These are phyloP conservation scores for Ophiosphaerella korrae DNA, from an alignment of 2,329 filamentous ascomycete species.

Conservation along the genomic window DNA sequence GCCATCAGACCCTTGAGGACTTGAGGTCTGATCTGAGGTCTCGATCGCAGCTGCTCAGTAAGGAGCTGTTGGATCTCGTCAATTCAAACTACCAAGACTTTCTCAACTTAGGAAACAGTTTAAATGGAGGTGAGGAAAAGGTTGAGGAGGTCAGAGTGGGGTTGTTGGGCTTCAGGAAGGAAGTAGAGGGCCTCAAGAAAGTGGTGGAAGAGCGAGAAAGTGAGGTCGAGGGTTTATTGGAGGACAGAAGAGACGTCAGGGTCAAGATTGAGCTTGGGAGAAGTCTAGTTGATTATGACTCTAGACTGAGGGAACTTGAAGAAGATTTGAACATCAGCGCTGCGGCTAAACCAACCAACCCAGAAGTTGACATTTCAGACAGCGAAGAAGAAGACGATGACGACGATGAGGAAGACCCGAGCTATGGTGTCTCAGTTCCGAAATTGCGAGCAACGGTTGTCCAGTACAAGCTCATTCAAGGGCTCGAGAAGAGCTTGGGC, in stretches of 20 bases:
- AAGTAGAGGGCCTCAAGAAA: slow-evolving; percentile 74
- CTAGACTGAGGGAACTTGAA: slow-evolving; percentile 67
- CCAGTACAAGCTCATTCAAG: slow-evolving; percentile 63
- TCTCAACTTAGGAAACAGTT: slow-evolving; percentile 76
- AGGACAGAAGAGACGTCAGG: slow-evolving; percentile 73
- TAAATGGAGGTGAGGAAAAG: slow-evolving; percentile 87
- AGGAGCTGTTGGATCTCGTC: slow-evolving; percentile 90
- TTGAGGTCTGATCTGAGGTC: slow-evolving; percentile 84
- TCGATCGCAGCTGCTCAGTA: slow-evolving; percentile 76
- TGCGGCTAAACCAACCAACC: slow-evolving; percentile 19
- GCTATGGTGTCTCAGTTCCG: slow-evolving; percentile 38
- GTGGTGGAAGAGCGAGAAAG: slow-evolving; percentile 67
- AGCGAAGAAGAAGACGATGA: slow-evolving; percentile 41
- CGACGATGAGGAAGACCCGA: slow-evolving; percentile 33
- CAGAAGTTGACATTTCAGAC: slow-evolving; percentile 16
- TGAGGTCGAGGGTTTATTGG: slow-evolving; percentile 67
- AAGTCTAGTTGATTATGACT: slow-evolving; percentile 69
- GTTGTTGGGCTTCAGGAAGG: slow-evolving; percentile 80
- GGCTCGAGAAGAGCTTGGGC: slow-evolving; percentile 58
- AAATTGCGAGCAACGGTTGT: slow-evolving; percentile 61
- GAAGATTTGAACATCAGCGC: slow-evolving; percentile 62
- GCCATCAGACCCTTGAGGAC: slow-evolving; percentile 96
- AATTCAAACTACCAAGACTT: slow-evolving; percentile 96
- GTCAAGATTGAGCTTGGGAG: slow-evolving; percentile 67
- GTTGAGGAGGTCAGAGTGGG: slow-evolving; percentile 90